phyloP scores from a whole-genome alignment of 129 eudicot genomes.

The Glebionis coronaria region DNA sequence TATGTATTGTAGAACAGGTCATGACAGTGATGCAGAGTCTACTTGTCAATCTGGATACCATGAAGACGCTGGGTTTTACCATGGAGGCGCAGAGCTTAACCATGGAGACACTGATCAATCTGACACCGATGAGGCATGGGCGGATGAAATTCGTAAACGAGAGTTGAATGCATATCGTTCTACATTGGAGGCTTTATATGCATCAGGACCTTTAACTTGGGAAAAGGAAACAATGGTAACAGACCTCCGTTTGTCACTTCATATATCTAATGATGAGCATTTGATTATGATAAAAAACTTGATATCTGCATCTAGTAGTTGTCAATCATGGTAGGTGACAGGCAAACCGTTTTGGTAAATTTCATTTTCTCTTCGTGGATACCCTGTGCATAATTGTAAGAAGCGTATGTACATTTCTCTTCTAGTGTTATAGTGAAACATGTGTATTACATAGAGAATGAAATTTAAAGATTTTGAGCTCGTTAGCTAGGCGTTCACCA shows the following conservation, averaged over 20 bases:
- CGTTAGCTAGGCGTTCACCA: too few relatives aligned
- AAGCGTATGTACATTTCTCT: not conserved
- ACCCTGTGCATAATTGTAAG: not conserved
- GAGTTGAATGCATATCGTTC: constrained; percentile 78
- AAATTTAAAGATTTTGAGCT: not conserved
- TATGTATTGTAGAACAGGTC: constrained; percentile 27
- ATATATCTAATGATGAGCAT: constrained; percentile 84
- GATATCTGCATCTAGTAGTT: constrained; percentile 43
- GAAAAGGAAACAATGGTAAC: constrained; percentile 71
- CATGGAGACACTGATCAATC: constrained; percentile 10
- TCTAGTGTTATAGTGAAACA: not conserved
- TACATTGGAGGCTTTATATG: constrained; percentile 70
- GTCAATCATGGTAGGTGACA: constrained; percentile 34
- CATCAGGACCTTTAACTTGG: constrained; percentile 85
- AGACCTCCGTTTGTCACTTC: constrained; percentile 66
- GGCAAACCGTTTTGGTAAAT: constrained; percentile 13
- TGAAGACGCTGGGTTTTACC: not conserved
- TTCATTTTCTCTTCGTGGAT: too few relatives aligned
- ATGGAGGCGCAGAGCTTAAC: too few relatives aligned
- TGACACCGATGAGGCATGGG: constrained; percentile 31
- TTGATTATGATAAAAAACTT: constrained; percentile 59
- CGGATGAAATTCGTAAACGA: constrained; percentile 54
- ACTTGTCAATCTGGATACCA: constrained; percentile 29
- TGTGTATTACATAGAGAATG: constrained; percentile 3
- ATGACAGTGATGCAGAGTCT: constrained; percentile 77